These are phyloP conservation scores for Aspergillus sp. DNA, from an alignment of 2,329 filamentous ascomycete species.

Conservation along the genomic window DNA sequence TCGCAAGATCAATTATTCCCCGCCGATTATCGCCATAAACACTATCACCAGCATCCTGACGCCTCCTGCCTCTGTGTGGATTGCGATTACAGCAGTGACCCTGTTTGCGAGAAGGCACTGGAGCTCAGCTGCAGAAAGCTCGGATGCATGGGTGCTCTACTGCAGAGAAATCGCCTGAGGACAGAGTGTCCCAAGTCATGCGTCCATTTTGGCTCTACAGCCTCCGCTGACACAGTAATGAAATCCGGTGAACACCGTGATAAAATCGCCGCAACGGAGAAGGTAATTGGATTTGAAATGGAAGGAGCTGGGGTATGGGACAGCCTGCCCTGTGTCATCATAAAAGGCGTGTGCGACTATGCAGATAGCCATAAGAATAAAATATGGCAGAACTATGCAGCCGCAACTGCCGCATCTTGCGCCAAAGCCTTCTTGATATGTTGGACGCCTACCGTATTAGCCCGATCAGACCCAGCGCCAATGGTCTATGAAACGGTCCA, in stretches of 20 bases:
- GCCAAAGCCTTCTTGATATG: neutral
- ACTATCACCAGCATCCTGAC: neutral
- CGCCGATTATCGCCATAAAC: neutral
- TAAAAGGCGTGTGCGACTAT: constrained; percentile 18
- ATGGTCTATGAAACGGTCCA: no score
- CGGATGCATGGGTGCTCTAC: neutral
- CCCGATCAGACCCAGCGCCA: no score
- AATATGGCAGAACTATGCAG: constrained; percentile 17
- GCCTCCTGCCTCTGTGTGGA: neutral
- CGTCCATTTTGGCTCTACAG: constrained; percentile 9
- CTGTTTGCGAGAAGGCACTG: constrained; percentile 7
- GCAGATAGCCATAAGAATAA: constrained; percentile 21
- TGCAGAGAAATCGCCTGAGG: neutral
- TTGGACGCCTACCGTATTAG: neutral
- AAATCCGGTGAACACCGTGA: constrained; percentile 12
- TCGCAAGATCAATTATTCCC: neutral
- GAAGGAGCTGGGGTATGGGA: constrained; percentile 3
- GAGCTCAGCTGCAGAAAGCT: neutral
- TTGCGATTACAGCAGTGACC: neutral
- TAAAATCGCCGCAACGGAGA: neutral
- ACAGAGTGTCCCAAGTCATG: neutral
- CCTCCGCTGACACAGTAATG: constrained; percentile 15
- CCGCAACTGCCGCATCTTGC: neutral
- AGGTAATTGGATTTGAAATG: constrained; percentile 17
- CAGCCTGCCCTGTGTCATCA: neutral